A percentile compares a stretch with the other conserved stretches of the same genome.
These are phyloP conservation scores for Polytrichum formosum DNA, from an alignment of 225 moss, liverwort and hornwort genomes.

Conservation along the genomic window DNA sequence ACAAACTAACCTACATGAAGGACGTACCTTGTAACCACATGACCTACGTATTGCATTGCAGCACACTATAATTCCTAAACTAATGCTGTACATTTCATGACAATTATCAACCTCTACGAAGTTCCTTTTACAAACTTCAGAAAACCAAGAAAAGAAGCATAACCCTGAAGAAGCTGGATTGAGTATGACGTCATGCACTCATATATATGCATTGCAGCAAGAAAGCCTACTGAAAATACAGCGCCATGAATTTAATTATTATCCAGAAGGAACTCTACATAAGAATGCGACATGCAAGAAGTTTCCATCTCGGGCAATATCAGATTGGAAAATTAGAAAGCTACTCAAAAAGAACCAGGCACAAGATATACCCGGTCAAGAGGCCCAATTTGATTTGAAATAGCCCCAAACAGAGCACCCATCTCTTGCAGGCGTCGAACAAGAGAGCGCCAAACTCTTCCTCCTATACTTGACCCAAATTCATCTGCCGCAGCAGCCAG, in stretches of 20 bases:
- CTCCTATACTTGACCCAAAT: constrained; percentile 84
- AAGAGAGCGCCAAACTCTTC: constrained; percentile 94
- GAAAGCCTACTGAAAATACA: neutral
- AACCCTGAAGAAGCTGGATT: no score
- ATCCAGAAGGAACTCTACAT: neutral
- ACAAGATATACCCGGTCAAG: constrained; percentile 67
- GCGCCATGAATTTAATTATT: neutral
- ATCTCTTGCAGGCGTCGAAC: constrained; percentile 88
- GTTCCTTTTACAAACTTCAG: no score
- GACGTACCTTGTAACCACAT: no score
- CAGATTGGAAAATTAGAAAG: constrained; percentile 15
- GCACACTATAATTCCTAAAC: no score
- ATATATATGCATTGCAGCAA: neutral
- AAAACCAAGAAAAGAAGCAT: no score
- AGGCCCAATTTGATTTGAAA: constrained; percentile 81
- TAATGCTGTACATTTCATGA: no score
- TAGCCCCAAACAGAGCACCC: constrained; percentile 81
- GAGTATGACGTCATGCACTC: no score
- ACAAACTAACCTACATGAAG: neutral
- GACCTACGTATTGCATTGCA: no score
- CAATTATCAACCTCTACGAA: no score
- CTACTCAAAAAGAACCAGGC: constrained; percentile 23
- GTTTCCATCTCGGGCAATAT: constrained; percentile 13
- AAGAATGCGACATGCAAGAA: no score
- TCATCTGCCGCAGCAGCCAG: constrained; percentile 94